These are phyloP conservation scores for Rhodotorula mucilaginosa DNA, from an alignment of 1,284 basidiomycete species.

Conservation along the genomic window DNA sequence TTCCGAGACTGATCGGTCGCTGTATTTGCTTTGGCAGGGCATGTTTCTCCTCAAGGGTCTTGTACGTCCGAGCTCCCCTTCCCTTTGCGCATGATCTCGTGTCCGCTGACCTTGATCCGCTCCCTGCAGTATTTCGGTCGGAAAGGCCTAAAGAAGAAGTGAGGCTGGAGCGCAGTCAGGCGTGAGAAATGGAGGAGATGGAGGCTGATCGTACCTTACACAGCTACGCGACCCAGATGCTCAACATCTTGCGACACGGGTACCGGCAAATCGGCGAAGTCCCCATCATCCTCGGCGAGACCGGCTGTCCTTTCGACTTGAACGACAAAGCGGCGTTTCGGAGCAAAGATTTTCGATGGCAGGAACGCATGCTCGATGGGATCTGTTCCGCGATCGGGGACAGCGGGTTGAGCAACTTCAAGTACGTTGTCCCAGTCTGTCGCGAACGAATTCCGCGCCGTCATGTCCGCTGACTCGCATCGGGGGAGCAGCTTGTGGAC, in stretches of 20 bases:
- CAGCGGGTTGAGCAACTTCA: slow-evolving; percentile 45
- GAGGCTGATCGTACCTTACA: background rate
- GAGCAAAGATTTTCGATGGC: slow-evolving; percentile 53
- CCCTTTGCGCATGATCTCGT: background rate
- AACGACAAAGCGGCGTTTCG: slow-evolving; percentile 71
- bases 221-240: slow-evolving; percentile 69
- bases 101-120: background rate
- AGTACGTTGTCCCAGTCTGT: slow-evolving; percentile 35
- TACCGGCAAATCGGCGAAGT: slow-evolving; percentile 68
- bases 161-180: background rate
- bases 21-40: slow-evolving; percentile 56
- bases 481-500: slow-evolving; percentile 73
- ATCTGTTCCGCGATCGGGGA: slow-evolving; percentile 35
- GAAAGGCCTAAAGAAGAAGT: slow-evolving; percentile 69
- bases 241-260: slow-evolving; percentile 68
- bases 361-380: slow-evolving; percentile 49
- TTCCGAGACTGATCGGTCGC: too few species aligned
- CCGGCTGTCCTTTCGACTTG: slow-evolving; percentile 89
- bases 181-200: too few species aligned
- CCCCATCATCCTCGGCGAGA: slow-evolving; percentile 83
- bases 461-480: background rate
- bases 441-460: too few species aligned
- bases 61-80: slow-evolving; percentile 8
- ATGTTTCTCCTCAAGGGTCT: slow-evolving; percentile 75
- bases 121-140: slow-evolving; percentile 70